Evolutionary conservation across 2,329 filamentous ascomycete species (phyloP), one percentile per base, ranked within the genome.

Genomic region (Elsinoe perseae): DNA sequence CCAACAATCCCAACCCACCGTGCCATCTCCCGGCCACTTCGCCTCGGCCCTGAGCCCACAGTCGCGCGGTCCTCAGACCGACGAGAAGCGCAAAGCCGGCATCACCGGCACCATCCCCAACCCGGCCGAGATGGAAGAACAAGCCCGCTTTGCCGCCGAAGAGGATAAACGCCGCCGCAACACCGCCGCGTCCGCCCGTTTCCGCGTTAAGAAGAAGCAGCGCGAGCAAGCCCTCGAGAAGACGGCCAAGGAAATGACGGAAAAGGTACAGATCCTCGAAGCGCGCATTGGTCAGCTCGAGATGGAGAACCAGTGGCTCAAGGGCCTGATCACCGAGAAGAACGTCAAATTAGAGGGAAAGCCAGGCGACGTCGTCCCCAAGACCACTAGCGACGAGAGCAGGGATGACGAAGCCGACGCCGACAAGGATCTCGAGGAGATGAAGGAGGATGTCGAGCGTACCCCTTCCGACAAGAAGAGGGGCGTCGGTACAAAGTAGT

Each of bases 171-270:
- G 76, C 50, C 74, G 76, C 30, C 74, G 76, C 58, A 78, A 78
- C 68, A 78, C 76, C 1, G 76, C 76, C 36, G 76, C 76, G n/a
- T 74, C 71, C 56, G 76, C 76, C 14, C 73, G 76, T 42, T 78
- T 78, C 72, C 74, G 76, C 46, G 72, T 78, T 59, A 78, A 78
- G 71, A 78, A 78, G 75, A 78, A 78, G 73, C 75, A 78, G 65
- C 73, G 76, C 44, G 76, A 78, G 65, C 73, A 76, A 61, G 73
- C 72, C 7, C 71, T 78, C 42, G 76, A 78, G 70, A 75, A 76
- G 69, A 71, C 71, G 18, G 70, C 75, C 50, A 76, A 76, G 66
- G 76, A 77, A 54, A 77, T 78, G 73, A 69, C 68, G 30, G 76
- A 77, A 58, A 73, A 75, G 61, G 73, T 77, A 54, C 66, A 63